Base-by-base conservation (phyloP, 352 stramenopile species). In the Globisporangium takayamanum region DNA sequence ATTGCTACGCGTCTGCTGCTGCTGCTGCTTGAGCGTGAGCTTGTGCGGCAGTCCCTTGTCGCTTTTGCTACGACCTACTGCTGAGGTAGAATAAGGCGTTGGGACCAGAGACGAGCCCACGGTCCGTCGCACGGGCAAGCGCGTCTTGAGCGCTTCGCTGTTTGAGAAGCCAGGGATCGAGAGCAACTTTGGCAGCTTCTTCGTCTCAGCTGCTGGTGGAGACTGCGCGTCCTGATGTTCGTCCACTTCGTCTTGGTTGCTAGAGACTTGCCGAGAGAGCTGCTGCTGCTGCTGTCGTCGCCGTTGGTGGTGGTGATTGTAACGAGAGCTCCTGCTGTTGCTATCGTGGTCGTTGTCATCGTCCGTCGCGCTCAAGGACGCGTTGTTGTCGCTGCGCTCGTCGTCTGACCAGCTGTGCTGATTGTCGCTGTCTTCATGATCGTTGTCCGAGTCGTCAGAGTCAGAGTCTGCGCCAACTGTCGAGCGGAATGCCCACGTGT, bases 401-500 rank as follows among this genome's bases (percentile, higher is more conserved):
- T 58, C 60, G 33, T 61, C 46, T 5, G 39, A 62, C 49, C 57
- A 45, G 39, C 26, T 15, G 20, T 52, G 30, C 11, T 56, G 30
- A 16, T 51, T 51, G 26, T 50, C 53, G 18, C 14, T 28, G 22
- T 8, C 28, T 44, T 14, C 8, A 44, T 44, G 37, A 20, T 47
- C 42, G 42, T 47, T 16, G 8, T 61, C 56, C 5, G 8, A 15
- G 26, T 68, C 50, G 30, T 60, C 48, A 47, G 64, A 58, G 28
- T 78, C 65, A 7, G 64, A 80, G 20, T 5, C 51, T 22, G 64
- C 66, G 8, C 66, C 80, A 20, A 90, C n/a, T 0, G 78, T 90
- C 3, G 78, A 88, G 30, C 74, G 74, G 48, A 62, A 84, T 1
- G 75, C 54, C 78, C 78, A 88, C 50, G 73, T 71, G 18, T 89